Evolutionary conservation across 2,329 filamentous ascomycete genomes (phyloP), one percentile per base, ranked within the genome.

Genomic region (Microcera coccophila): DNA sequence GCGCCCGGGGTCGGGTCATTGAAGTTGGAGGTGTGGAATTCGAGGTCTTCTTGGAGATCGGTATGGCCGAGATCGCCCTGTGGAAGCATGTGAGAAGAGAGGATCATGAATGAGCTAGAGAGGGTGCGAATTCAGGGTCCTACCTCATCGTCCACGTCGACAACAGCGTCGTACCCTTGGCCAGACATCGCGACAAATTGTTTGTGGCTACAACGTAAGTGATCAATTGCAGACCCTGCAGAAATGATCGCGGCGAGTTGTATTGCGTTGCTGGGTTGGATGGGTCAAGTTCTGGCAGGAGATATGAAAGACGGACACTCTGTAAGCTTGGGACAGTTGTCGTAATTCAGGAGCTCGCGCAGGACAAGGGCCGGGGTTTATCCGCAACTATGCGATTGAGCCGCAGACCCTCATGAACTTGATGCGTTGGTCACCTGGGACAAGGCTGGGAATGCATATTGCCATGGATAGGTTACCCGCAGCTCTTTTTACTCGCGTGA

Each of bases 11-110:
- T 60, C 62, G 74, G 62, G 44, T 82, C 81, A 59, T 83, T 80
- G 68, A 94, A 94, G 73, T 87, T 81, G 53, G 90, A 96, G 62
- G 83, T 87, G 76, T 98, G 93, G 74, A 98, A 98, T 78, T 97
- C 93, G 65, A 98, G 90, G 70, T 97, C 93, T 68, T 96, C 91
- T 75, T 96, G 90, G 18, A 98, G 85, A 68, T 98, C 93, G 44
- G 93, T 98, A 71, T 96, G 90, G 60, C 93, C 93, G 64, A 98
- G 83, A 70, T 98, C 93, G 61, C 91, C 91, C 90, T 97, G 64
- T 21, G n/a, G 31, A 33, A 14, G 22, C 58, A 24, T 15, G 18
- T 5, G 5, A 39, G n/a, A 18, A 22, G 8, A 19, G 33, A 17
- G 33, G 17, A n/a, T 18, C 7, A 26, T 12, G 22, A 26, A 12